These are phyloP conservation scores for Melampsora americana DNA, from an alignment of 1,284 basidiomycete genomes.

Conservation along the genomic window DNA sequence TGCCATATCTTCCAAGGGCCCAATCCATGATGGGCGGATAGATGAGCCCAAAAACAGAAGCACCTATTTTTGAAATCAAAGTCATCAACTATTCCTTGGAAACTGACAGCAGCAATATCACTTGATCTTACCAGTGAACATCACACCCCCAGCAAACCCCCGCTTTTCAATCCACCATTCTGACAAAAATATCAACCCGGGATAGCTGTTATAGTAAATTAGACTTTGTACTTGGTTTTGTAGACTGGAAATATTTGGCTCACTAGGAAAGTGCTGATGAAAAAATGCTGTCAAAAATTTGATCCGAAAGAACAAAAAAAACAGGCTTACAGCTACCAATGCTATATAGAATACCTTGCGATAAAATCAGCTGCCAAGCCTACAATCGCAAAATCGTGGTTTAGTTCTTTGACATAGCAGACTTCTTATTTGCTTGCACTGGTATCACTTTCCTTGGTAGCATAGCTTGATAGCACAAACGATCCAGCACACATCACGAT, in stretches of 20 bases:
- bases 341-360: conserved; percentile 19
- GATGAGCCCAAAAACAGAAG: conserved; percentile 30
- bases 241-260: background rate
- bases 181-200: conserved; percentile 25
- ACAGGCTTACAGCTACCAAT: conserved; percentile 10
- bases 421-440: background rate
- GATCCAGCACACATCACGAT: conserved; percentile 24
- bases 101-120: no score
- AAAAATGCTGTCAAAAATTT: no score
- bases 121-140: conserved; percentile 26
- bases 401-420: background rate
- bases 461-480: conserved; percentile 11
- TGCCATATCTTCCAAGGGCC: conserved; percentile 31
- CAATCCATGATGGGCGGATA: conserved; percentile 28
- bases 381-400: background rate
- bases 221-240: no score
- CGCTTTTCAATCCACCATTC: conserved; percentile 37
- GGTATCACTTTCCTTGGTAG: conserved; percentile 1
- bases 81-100: no score
- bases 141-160: conserved; percentile 20
- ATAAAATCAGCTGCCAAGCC: conserved; percentile 25
- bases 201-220: conserved; percentile 8
- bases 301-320: no score
- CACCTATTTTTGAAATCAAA: background rate
- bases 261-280: no score